Conservation (phyloP, 192 early-diverging fungal genomes). For the Obelidium mucronatum region DNA sequence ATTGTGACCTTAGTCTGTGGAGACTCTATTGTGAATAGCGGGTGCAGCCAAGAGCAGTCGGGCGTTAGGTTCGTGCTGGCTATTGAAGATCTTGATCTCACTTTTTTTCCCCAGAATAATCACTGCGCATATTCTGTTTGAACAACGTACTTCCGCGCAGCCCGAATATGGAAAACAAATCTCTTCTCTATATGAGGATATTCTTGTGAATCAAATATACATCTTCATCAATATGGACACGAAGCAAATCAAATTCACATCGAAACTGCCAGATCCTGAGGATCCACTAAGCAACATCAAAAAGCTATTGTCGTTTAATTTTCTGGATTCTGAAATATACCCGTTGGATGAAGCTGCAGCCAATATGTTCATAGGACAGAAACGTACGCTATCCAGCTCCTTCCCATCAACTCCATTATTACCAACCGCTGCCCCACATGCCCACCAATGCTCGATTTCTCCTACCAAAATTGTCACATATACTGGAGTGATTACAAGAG, state of each 20-base stretch:
- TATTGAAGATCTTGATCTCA: not conserved
- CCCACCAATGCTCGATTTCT: not conserved
- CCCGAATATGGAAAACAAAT: not conserved
- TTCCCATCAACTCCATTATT: not conserved
- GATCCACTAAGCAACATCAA: slow-evolving; percentile 23
- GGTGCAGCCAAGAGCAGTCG: not conserved
- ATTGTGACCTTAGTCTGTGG: not conserved
- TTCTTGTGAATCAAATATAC: not conserved
- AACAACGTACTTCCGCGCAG: not conserved
- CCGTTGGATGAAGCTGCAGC: not conserved
- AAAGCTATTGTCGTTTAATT: not conserved
- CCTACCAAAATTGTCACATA: not conserved
- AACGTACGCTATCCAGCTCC: not conserved
- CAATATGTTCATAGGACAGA: not conserved
- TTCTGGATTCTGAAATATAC: not conserved
- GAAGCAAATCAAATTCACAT: slow-evolving; percentile 22
- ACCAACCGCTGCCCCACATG: too few relatives aligned
- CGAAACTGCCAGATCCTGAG: not conserved
- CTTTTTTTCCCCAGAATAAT: not conserved
- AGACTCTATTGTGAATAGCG: not conserved
- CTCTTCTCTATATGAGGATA: not conserved
- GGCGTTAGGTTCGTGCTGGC: not conserved
- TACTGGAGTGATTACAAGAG: slow-evolving; percentile 15
- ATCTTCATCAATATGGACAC: not conserved
- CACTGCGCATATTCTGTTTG: slow-evolving; percentile 7